Evolutionary conservation across 1,139 yeast genomes (phyloP), one percentile per base, ranked within the genome.

Genomic region (Trichomonascaceae sp.): DNA sequence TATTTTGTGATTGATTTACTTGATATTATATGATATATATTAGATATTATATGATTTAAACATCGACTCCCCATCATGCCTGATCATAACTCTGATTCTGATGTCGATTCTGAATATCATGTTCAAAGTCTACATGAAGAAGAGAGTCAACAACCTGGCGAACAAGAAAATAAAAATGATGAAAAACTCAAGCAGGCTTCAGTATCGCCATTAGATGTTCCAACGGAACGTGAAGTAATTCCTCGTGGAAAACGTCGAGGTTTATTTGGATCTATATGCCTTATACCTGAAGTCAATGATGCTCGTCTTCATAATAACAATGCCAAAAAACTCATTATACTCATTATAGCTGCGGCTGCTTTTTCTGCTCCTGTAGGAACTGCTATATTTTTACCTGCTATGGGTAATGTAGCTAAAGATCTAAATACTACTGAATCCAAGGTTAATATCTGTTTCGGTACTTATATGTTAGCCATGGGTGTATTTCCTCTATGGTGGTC

Each of bases 311-410:
- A 85, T 61, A 83, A 88, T 2, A 54, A 60, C 1, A 52, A 59
- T 1, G 66, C 76, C 56, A 86, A 88, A 63, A 65, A 70, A 55
- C 54, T 76, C n/a, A 75, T 88, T 52, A 86, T 87, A 1, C 70
- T 79, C 38, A 73, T 86, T 30, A 81, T 87, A 45, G 91, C 95
- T 0, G 73, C 80, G 57, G 90, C 93, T 4, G 87, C 91, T 1
- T 74, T 85, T 66, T 78, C 87, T 51, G 96, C 96, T 0, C 96
- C 96, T 9, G 85, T 89, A 91, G 96, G 95, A n/a, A 85, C 95
- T 1, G 84, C 93, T 1, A 86, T 89, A 56, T 76, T 88, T 67
- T 77, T 87, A 52, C 96, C 96, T 0, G 95, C 95, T 0, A 80
- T 87, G 47, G 79, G 80, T 49, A 80, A 83, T 56, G 78, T 88